Percentiles rank a stretch among this genome's conserved stretches.
These are phyloP conservation scores for Aspergillus sparsus DNA, from an alignment of 495 filamentous ascomycete species.

Conservation along the genomic window DNA sequence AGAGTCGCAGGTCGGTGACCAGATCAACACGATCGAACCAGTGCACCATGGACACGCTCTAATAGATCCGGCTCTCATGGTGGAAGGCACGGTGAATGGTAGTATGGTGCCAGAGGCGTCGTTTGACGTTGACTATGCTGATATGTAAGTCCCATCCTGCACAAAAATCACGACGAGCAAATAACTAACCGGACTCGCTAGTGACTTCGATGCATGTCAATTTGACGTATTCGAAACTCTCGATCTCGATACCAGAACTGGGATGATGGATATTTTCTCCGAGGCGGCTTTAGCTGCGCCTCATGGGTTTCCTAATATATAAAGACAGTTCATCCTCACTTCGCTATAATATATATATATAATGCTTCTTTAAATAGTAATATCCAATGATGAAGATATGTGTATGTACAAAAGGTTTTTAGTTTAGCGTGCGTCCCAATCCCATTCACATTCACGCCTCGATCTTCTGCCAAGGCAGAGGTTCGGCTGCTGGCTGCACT, in stretches of 20 bases:
- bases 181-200: background rate
- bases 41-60: background rate
- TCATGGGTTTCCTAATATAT: background rate
- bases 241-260: background rate
- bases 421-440: no score
- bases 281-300: background rate
- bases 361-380: no score
- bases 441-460: background rate
- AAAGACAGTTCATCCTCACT: background rate
- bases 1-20: background rate
- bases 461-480: background rate
- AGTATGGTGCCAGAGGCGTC: background rate
- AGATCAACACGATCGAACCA: background rate
- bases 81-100: background rate
- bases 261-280: constrained; percentile 1
- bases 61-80: background rate
- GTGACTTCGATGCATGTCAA: constrained; percentile 4
- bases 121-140: background rate
- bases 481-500: background rate
- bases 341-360: no score
- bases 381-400: no score
- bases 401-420: no score
- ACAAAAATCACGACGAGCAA: background rate
- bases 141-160: background rate
- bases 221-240: constrained; percentile 5